These are phyloP conservation scores for Pythium grandisporangium DNA, from an alignment of 352 stramenopile species.

Conservation along the genomic window DNA sequence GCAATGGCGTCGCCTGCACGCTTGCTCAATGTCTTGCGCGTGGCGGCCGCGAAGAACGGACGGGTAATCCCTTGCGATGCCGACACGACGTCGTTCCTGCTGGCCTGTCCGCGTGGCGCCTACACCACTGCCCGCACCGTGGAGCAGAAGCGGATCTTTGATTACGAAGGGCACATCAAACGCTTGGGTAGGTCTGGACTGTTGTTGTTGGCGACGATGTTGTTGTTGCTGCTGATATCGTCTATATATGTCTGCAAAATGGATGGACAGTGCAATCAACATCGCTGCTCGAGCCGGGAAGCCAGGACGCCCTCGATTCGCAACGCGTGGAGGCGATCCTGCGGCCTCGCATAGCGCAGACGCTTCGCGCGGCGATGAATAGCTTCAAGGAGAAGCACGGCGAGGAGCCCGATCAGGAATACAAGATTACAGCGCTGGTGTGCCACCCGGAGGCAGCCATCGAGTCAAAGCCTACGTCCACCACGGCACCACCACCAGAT, in stretches of 20 bases:
- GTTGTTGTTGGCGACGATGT: too few species aligned
- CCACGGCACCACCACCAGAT: too few species aligned
- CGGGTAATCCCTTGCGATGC: slow-evolving; percentile 43
- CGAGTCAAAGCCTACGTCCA: slow-evolving; percentile 2
- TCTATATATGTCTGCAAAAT: too few species aligned
- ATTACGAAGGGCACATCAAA: slow-evolving; percentile 70
- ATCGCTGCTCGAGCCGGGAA: too few species aligned
- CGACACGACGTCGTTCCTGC: slow-evolving; percentile 55
- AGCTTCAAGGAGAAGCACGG: slow-evolving; percentile 39
- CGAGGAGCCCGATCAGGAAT: slow-evolving; percentile 42
- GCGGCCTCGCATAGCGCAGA: slow-evolving; percentile 45
- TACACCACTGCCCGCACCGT: slow-evolving; percentile 73
- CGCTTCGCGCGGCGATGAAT: slow-evolving; percentile 57
- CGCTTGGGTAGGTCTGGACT: slow-evolving; percentile 60
- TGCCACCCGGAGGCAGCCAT: slow-evolving; percentile 20
- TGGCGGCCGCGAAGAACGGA: slow-evolving; percentile 72
- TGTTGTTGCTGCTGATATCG: too few species aligned
- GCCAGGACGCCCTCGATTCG: too few species aligned
- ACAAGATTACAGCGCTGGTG: slow-evolving; percentile 79
- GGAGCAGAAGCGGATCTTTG: slow-evolving; percentile 63
- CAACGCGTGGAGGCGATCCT: slow-evolving; percentile 31
- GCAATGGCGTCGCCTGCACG: slow-evolving; percentile 7
- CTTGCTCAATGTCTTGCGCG: slow-evolving; percentile 10
- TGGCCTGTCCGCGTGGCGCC: slow-evolving; percentile 50
- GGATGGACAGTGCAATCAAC: too few species aligned